These are phyloP conservation scores for Lactarius deliciosus DNA, from an alignment of 768 basidiomycete genomes.

Conservation along the genomic window DNA sequence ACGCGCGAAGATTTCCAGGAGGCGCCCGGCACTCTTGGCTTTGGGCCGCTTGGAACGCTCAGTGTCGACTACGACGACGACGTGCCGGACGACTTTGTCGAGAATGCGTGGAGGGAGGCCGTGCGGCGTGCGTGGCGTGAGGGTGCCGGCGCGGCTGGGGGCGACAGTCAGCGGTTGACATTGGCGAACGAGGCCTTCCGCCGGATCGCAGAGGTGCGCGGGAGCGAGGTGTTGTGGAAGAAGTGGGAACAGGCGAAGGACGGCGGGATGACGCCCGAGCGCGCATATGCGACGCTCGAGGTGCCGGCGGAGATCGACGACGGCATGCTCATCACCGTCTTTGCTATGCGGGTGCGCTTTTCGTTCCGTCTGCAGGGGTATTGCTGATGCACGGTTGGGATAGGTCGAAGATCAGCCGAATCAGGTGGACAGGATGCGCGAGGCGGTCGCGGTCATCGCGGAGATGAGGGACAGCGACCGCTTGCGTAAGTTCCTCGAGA, in stretches of 20 bases:
- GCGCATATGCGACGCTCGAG: constrained; percentile 71
- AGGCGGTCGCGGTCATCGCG: constrained; percentile 72
- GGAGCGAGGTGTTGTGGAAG: constrained; percentile 49
- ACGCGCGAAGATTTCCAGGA: constrained; percentile 52
- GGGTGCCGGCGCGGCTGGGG: constrained; percentile 14
- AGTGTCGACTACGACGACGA: constrained; percentile 69
- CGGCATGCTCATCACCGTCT: constrained; percentile 72
- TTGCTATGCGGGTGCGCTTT: constrained; percentile 60
- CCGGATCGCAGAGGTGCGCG: constrained; percentile 63
- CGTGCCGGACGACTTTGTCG: constrained; percentile 67
- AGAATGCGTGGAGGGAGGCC: constrained; percentile 65
- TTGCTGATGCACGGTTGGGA: constrained; percentile 12
- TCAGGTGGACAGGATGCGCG: constrained; percentile 67
- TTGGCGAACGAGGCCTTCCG: constrained; percentile 68
- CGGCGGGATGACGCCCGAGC: constrained; percentile 61
- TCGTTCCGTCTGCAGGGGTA: constrained; percentile 10
- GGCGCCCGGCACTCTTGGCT: constrained; percentile 58
- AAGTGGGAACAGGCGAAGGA: constrained; percentile 56
- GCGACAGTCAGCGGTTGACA: constrained; percentile 47
- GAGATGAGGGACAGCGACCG: constrained; percentile 73
- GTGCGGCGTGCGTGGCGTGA: constrained; percentile 56
- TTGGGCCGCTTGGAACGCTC: constrained; percentile 58
- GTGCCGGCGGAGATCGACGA: constrained; percentile 73
- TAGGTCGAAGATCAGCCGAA: constrained; percentile 72
- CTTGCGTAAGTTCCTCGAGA: constrained; percentile 60